phyloP scores from a whole-genome alignment of 306 rosid genomes.

The Styphnolobium japonicum region DNA sequence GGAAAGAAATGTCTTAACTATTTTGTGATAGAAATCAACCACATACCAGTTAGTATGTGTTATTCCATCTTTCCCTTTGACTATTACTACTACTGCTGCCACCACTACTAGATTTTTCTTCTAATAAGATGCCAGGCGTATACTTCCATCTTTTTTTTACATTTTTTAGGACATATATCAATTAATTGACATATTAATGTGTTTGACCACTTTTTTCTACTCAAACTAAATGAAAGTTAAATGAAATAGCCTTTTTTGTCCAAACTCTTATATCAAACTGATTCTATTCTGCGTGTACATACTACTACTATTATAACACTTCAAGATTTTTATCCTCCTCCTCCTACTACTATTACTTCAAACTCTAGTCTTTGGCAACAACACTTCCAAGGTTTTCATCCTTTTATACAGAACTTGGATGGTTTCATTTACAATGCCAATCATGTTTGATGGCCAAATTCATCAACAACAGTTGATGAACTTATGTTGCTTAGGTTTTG shows the following conservation, averaged over 20 bases:
- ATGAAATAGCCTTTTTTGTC: background rate
- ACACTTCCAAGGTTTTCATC: background rate
- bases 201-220: background rate
- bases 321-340: background rate
- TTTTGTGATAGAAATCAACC: constrained; percentile 6
- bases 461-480: background rate
- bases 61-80: background rate
- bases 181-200: constrained; percentile 4
- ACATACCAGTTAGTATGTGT: background rate
- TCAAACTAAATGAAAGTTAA: background rate
- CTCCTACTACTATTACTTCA: background rate
- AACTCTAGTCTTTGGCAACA: background rate
- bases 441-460: background rate
- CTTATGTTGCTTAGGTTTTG: background rate
- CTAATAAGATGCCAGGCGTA: background rate
- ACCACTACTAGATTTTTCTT: background rate
- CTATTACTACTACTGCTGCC: background rate
- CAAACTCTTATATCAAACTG: background rate
- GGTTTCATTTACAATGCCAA: constrained; percentile 1
- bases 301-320: background rate
- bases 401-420: background rate
- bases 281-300: background rate
- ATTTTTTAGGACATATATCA: background rate
- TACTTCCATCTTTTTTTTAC: background rate
- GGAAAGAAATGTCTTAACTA: background rate